Evolutionary conservation across 2,329 filamentous ascomycete species (phyloP).

Genomic region (Dactylellina cionopaga): DNA sequence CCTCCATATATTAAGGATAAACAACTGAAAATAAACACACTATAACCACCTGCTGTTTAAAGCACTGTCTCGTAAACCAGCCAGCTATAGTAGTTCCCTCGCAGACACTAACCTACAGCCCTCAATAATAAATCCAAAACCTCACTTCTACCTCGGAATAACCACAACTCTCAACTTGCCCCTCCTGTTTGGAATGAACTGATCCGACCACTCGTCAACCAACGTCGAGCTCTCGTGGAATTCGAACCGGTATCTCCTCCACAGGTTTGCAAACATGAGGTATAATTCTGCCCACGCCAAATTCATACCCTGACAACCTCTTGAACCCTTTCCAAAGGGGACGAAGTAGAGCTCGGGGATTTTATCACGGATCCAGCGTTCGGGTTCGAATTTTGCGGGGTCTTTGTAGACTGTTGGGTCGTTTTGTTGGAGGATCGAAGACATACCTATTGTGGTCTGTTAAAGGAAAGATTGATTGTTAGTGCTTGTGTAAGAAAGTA

Average conservation of each 20-base stretch:
- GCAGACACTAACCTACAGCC: background rate
- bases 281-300: slow-evolving; percentile 60
- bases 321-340: slow-evolving; percentile 53
- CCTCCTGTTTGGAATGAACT: slow-evolving; percentile 46
- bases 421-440: slow-evolving; percentile 56
- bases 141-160: slow-evolving; percentile 25
- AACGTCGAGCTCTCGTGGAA: slow-evolving; percentile 52
- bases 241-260: slow-evolving; percentile 58
- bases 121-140: background rate
- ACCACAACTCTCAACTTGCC: slow-evolving; percentile 31
- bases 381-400: slow-evolving; percentile 24
- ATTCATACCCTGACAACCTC: slow-evolving; percentile 60
- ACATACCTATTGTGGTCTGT: slow-evolving; percentile 58
- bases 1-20: background rate
- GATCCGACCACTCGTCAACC: slow-evolving; percentile 33
- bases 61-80: slow-evolving; percentile 25
- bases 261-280: slow-evolving; percentile 58
- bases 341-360: slow-evolving; percentile 52
- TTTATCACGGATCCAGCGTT: slow-evolving; percentile 42
- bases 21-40: background rate
- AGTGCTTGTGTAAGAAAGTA: background rate
- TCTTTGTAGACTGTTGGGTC: slow-evolving; percentile 52
- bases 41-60: background rate
- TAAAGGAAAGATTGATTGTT: background rate
- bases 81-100: no score